These are phyloP conservation scores for Quillaja saponaria DNA, from an alignment of 306 rosid species.

Conservation along the genomic window DNA sequence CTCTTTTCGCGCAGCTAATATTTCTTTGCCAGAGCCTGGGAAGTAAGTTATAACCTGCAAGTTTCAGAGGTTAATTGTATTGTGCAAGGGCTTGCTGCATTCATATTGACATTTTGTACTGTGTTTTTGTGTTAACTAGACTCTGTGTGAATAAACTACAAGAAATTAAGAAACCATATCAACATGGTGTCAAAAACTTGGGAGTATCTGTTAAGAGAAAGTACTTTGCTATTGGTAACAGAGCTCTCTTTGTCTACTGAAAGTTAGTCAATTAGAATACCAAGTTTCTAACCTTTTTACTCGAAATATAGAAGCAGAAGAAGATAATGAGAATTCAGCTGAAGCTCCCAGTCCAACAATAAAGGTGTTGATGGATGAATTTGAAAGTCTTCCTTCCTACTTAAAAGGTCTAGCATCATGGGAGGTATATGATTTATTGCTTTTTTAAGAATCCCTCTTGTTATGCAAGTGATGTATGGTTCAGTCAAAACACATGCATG, in stretches of 20 bases:
- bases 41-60: slow-evolving; percentile 57
- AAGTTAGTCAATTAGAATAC: background rate
- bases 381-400: slow-evolving; percentile 73
- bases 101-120: slow-evolving; percentile 22
- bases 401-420: slow-evolving; percentile 80
- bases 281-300: background rate
- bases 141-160: slow-evolving; percentile 34
- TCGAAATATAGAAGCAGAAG: slow-evolving; percentile 37
- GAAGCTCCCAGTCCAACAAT: slow-evolving; percentile 40
- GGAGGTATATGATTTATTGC: slow-evolving; percentile 63
- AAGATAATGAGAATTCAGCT: slow-evolving; percentile 35
- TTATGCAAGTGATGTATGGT: background rate
- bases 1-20: slow-evolving; percentile 35
- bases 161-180: slow-evolving; percentile 28
- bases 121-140: slow-evolving; percentile 27
- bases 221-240: slow-evolving; percentile 36
- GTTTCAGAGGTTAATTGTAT: slow-evolving; percentile 24
- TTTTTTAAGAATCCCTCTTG: slow-evolving; percentile 16
- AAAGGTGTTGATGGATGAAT: slow-evolving; percentile 56
- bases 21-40: slow-evolving; percentile 32
- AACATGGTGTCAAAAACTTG: slow-evolving; percentile 19
- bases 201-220: slow-evolving; percentile 33
- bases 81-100: slow-evolving; percentile 11
- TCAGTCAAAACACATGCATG: background rate
- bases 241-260: background rate